Evolutionary conservation across 176 grass and related monocot genomes (phyloP), one percentile per base, ranked within the genome.

Genomic region (Themeda triandra): DNA sequence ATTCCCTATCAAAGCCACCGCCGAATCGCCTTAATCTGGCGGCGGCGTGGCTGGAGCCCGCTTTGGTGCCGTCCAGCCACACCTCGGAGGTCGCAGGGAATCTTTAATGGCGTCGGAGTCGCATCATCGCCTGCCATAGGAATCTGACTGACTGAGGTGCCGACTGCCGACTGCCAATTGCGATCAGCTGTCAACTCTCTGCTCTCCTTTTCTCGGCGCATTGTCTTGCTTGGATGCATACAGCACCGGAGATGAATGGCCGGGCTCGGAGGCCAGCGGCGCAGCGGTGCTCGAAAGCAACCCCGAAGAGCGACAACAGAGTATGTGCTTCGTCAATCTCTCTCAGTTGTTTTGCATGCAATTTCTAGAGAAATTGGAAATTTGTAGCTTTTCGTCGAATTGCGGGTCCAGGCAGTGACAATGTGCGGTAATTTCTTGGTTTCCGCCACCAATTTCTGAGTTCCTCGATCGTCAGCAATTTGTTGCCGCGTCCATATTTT

Each of bases 271-370:
- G 81, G 81, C 68, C 80, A 49, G 49, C 63, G 51, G 41, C 76
- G 27, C 51, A 51, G 13, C 56, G 33, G 30, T 48, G 75, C 31
- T 31, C 67, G 9, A 87, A 76, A 69, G 63, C 83, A 5, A 32
- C 89, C 62, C 42, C 76, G 31, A 94, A 86, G 87, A 54, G 80
- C 85, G 86, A 79, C 75, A 94, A 76, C 83, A 92, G 92, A 90
- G 96, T 96, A 94, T 10, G 79, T 73, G 91, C 65, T 82, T 86
- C 64, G 56, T 73, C 65, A 48, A 27, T 64, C 77, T 73, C 51
- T 73, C 66, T 71, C 49, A 13, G 5, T 58, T 74, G 3, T 66
- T 66, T 15, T 1, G 56, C 13, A 13, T 67, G 33, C 84, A 76
- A 78, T 78, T 83, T 85, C 64, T 25, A 60, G 13, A 75, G 40